Percentiles rank a stretch among this genome's conserved stretches.
Conservation (phyloP, 176 grass and related monocot genomes). For the Musa itinerans region DNA sequence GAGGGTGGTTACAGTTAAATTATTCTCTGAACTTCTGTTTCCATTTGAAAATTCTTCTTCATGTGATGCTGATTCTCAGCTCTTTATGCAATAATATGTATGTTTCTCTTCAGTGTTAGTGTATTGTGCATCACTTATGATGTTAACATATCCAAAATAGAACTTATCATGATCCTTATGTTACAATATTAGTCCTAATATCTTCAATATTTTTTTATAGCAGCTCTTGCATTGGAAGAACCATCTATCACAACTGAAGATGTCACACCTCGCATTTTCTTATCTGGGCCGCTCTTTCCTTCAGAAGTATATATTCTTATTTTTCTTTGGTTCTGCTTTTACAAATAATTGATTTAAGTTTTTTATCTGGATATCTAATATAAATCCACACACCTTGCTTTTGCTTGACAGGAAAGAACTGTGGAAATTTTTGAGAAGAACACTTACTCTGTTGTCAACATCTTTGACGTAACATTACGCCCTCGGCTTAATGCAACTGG, state of each 20-base stretch:
- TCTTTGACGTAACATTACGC: conserved; percentile 84
- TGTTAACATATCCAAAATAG: conserved; percentile 2
- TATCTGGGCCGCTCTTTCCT: conserved; percentile 66
- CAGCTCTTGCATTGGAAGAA: conserved; percentile 72
- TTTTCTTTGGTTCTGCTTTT: not conserved
- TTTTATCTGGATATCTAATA: too few species aligned
- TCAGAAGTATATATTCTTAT: conserved; percentile 46
- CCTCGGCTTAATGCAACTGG: conserved; percentile 87
- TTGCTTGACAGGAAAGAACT: conserved; percentile 44
- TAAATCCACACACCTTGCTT: not conserved
- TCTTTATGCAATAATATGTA: not conserved
- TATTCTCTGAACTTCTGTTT: not conserved
- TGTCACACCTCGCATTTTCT: conserved; percentile 55
- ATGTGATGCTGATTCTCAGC: not conserved
- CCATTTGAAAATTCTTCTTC: not conserved
- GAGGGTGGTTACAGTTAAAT: not conserved
- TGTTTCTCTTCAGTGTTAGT: not conserved
- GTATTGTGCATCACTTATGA: not conserved
- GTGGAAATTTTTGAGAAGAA: conserved; percentile 86
- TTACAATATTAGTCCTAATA: conserved; percentile 5
- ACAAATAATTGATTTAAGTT: conserved; percentile 1
- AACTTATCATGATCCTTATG: conserved; percentile 18
- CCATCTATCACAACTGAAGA: conserved; percentile 60
- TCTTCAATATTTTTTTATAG: conserved; percentile 8
- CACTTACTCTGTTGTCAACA: conserved; percentile 93